These are phyloP conservation scores for Podila verticillata DNA, from an alignment of 192 early-diverging fungal species.

Conservation along the genomic window DNA sequence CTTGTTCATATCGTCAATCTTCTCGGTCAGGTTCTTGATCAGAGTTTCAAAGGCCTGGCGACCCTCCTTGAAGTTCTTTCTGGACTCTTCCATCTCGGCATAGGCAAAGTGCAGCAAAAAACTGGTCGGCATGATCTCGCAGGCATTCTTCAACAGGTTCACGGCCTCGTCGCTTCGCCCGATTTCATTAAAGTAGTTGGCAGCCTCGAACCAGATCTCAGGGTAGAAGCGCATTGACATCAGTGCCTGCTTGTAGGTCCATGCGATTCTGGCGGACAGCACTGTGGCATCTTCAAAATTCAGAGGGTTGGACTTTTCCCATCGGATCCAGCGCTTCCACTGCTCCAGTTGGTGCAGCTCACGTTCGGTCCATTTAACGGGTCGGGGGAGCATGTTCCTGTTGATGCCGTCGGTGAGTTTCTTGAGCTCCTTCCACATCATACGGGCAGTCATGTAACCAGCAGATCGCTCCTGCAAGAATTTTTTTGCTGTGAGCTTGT, in stretches of 20 bases:
- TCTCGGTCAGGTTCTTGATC: slow-evolving; percentile 52
- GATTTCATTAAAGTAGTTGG: slow-evolving; percentile 65
- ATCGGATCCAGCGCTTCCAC: slow-evolving; percentile 91
- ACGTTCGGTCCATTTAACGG: slow-evolving; percentile 81
- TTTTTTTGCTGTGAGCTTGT: slow-evolving; percentile 91
- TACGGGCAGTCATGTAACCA: slow-evolving; percentile 94
- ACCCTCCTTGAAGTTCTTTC: slow-evolving; percentile 65
- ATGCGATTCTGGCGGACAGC: slow-evolving; percentile 76
- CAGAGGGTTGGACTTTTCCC: slow-evolving; percentile 92
- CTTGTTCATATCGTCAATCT: slow-evolving; percentile 56
- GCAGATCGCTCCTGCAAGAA: slow-evolving; percentile 85
- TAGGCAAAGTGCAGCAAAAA: slow-evolving; percentile 78
- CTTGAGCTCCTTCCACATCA: slow-evolving; percentile 82
- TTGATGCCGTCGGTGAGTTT: slow-evolving; percentile 82
- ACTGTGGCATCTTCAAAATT: slow-evolving; percentile 70
- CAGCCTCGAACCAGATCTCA: slow-evolving; percentile 86
- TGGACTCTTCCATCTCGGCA: slow-evolving; percentile 73
- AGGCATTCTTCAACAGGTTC: slow-evolving; percentile 68
- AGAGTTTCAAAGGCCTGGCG: slow-evolving; percentile 65
- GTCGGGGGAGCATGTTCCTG: slow-evolving; percentile 72
- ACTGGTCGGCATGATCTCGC: slow-evolving; percentile 78
- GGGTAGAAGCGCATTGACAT: slow-evolving; percentile 87
- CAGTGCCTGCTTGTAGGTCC: slow-evolving; percentile 89
- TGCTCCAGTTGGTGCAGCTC: slow-evolving; percentile 68
- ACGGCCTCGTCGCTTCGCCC: slow-evolving; percentile 70